phyloP scores from a whole-genome alignment of 306 rosid species.

The Pterocarpus macrocarpus region DNA sequence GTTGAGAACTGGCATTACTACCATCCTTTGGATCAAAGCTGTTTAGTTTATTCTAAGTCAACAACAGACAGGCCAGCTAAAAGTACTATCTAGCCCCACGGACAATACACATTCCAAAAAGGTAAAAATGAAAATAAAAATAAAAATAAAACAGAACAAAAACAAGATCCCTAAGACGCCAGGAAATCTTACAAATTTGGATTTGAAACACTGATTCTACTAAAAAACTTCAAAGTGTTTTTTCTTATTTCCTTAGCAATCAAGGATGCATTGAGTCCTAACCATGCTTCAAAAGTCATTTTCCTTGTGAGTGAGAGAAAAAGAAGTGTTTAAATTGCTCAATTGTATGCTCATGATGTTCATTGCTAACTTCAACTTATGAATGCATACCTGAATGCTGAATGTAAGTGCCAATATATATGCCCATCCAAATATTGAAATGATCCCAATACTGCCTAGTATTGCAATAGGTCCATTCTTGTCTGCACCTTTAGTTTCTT shows the following conservation, averaged over 20 bases:
- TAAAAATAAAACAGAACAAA: neutral
- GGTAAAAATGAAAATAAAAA: neutral
- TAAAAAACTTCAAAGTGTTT: neutral
- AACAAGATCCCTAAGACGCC: neutral
- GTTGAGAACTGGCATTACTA: slow-evolving; percentile 33
- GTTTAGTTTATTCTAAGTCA: neutral
- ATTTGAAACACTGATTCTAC: too few relatives aligned
- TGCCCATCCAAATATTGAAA: slow-evolving; percentile 87
- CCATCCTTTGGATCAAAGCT: slow-evolving; percentile 9
- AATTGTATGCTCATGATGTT: neutral
- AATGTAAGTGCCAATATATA: slow-evolving; percentile 89
- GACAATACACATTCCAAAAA: neutral
- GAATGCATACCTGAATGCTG: slow-evolving; percentile 77
- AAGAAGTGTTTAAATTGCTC: neutral
- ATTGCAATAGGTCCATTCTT: slow-evolving; percentile 90
- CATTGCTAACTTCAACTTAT: neutral
- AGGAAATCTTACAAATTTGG: too few relatives aligned
- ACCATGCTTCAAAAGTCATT: slow-evolving; percentile 11
- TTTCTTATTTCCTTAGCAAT: neutral
- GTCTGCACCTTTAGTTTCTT: slow-evolving; percentile 92
- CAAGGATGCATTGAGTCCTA: neutral
- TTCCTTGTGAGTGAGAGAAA: neutral
- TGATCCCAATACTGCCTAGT: slow-evolving; percentile 79
- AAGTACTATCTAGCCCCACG: neutral
- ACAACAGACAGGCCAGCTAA: neutral